Percentiles rank a stretch among this genome's conserved stretches.
These are phyloP conservation scores for Neopestalotiopsis sp. DNA, from an alignment of 2,329 filamentous ascomycete genomes.

Conservation along the genomic window DNA sequence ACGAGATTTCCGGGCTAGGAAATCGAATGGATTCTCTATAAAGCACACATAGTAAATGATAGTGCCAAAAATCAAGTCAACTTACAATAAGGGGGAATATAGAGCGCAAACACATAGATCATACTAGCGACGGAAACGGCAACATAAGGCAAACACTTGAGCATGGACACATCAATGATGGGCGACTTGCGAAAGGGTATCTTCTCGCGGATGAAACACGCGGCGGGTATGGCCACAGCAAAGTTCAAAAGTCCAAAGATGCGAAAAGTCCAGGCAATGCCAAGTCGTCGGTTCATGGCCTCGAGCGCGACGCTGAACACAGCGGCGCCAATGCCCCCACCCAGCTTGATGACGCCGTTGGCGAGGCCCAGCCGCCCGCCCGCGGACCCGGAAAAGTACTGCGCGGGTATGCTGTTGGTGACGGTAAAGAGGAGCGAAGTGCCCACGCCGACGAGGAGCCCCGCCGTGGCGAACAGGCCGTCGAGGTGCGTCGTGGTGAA, in stretches of 20 bases:
- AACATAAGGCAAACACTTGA: neutral
- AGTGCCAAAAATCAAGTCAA: too few species aligned
- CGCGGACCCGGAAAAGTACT: neutral
- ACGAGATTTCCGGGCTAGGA: too few species aligned
- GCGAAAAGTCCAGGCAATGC: conserved; percentile 5
- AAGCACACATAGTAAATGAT: too few species aligned
- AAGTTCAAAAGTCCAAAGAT: neutral
- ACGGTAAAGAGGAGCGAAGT: neutral
- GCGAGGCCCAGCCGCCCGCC: neutral
- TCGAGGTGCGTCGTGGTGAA: neutral
- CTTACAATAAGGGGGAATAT: neutral
- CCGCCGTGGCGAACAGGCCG: neutral
- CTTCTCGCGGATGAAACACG: neutral
- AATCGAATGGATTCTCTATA: too few species aligned
- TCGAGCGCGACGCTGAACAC: neutral
- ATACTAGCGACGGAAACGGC: neutral
- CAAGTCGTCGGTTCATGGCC: neutral
- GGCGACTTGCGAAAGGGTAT: neutral
- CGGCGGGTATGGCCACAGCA: neutral
- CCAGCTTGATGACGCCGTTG: conserved; percentile 4
- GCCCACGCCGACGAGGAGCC: neutral
- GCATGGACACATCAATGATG: neutral
- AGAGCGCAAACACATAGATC: neutral
- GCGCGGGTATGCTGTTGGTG: neutral
- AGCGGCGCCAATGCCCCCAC: neutral